Conservation (phyloP, 768 basidiomycete genomes). For the Phaeolepiota aurea region DNA sequence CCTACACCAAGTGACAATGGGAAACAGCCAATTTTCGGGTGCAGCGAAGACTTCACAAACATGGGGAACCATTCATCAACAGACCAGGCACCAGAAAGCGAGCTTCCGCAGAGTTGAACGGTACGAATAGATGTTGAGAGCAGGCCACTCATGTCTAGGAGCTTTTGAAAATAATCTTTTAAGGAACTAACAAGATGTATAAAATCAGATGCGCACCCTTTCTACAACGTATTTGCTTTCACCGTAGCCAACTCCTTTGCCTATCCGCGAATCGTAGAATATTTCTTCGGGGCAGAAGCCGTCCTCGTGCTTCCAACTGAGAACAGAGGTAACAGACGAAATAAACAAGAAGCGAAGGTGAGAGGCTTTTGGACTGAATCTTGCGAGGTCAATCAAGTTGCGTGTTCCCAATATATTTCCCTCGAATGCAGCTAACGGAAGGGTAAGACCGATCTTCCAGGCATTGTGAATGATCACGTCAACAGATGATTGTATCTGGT, state of each 20-base stretch:
- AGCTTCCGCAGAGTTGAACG: background rate
- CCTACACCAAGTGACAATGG: background rate
- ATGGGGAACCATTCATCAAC: background rate
- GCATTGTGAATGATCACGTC: background rate
- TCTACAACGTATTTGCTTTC: slow-evolving; percentile 15
- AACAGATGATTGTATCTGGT: background rate
- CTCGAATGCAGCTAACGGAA: background rate
- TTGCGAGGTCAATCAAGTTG: background rate
- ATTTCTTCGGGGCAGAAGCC: slow-evolving; percentile 15
- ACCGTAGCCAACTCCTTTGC: slow-evolving; percentile 7
- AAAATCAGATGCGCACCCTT: slow-evolving; percentile 6
- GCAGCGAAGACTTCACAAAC: background rate
- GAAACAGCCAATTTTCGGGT: background rate
- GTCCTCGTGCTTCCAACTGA: slow-evolving; percentile 16
- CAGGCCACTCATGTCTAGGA: background rate
- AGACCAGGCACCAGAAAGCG: background rate
- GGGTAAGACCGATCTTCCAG: background rate
- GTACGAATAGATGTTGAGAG: background rate
- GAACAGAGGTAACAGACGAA: slow-evolving; percentile 17
- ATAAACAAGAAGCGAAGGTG: slow-evolving; percentile 19
- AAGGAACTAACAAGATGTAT: background rate
- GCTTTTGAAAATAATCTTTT: background rate
- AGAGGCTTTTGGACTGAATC: background rate
- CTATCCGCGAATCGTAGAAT: slow-evolving; percentile 6
- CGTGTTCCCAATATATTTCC: background rate